Conservation (phyloP, 352 stramenopile genomes). For the Phytophthora ohioensis region DNA sequence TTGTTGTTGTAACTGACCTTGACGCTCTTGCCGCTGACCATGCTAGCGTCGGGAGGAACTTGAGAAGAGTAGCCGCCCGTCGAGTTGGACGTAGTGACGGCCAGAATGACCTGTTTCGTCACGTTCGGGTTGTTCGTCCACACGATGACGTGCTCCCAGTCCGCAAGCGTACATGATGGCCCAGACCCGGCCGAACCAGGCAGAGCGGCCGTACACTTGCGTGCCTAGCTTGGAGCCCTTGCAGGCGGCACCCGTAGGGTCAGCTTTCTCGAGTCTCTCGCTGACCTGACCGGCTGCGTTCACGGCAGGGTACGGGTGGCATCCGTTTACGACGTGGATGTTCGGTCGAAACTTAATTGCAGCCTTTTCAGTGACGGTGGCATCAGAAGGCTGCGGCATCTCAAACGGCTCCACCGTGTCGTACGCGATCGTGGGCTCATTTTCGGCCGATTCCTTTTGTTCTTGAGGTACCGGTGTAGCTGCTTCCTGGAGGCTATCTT, state of each 20-base stretch:
- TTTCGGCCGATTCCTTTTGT: background rate
- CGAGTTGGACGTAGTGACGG: conserved; percentile 17
- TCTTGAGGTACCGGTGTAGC: conserved; percentile 4
- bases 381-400: conserved; percentile 9
- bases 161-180: conserved; percentile 28
- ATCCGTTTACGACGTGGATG: conserved; percentile 18
- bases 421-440: conserved; percentile 14
- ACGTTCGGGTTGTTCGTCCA: conserved; percentile 34
- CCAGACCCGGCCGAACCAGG: conserved; percentile 29
- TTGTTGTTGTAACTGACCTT: conserved; percentile 25
- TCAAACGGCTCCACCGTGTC: conserved; percentile 20
- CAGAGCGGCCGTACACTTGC: conserved; percentile 28
- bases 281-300: conserved; percentile 27
- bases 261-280: conserved; percentile 10
- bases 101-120: conserved; percentile 18
- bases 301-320: conserved; percentile 28
- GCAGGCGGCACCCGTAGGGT: conserved; percentile 9
- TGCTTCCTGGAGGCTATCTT: conserved; percentile 5
- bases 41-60: conserved; percentile 11
- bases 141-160: conserved; percentile 32
- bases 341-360: conserved; percentile 24
- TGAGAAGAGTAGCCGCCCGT: conserved; percentile 7
- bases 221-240: conserved; percentile 12
- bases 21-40: conserved; percentile 16
- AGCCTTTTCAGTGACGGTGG: conserved; percentile 23